These are phyloP conservation scores for Microsporum ferrugineum DNA, from an alignment of 2,329 filamentous ascomycete genomes.

Conservation along the genomic window DNA sequence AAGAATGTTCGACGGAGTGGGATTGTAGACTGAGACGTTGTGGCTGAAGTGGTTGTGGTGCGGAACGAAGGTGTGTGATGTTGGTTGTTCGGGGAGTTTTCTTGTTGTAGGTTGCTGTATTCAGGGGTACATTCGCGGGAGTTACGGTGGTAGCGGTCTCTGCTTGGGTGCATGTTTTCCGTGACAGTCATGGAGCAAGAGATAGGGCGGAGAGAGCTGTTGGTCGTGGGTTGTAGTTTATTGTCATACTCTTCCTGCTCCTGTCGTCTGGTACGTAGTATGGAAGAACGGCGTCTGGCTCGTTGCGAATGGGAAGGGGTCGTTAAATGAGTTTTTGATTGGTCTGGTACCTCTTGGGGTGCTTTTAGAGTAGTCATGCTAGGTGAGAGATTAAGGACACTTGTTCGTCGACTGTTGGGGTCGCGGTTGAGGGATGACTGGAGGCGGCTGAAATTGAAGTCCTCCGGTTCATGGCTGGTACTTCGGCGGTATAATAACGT, in stretches of 20 bases:
- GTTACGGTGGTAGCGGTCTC: background rate
- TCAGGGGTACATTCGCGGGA: constrained; percentile 2
- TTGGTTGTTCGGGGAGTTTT: constrained; percentile 14
- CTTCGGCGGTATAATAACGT: constrained; percentile 27
- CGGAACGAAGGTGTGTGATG: constrained; percentile 20
- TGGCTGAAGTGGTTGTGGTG: constrained; percentile 15
- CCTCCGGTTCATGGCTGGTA: constrained; percentile 30
- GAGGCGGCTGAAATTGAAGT: constrained; percentile 13
- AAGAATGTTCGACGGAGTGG: constrained; percentile 30
- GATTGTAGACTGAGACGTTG: constrained; percentile 23
- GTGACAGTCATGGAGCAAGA: constrained; percentile 31
- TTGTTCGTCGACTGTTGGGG: constrained; percentile 26
- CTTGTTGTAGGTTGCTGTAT: background rate
- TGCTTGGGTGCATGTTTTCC: background rate
- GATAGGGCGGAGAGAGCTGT: constrained; percentile 26
- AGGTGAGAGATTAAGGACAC: constrained; percentile 22
- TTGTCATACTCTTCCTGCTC: constrained; percentile 28
- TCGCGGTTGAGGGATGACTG: constrained; percentile 19
- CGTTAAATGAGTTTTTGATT: constrained; percentile 19
- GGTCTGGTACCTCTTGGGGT: constrained; percentile 19
- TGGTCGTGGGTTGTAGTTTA: constrained; percentile 17
- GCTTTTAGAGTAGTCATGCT: constrained; percentile 14
- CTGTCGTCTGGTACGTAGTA: constrained; percentile 25
- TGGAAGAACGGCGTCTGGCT: constrained; percentile 31
- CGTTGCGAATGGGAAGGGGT: constrained; percentile 24